Conservation (phyloP, 2,329 filamentous ascomycete genomes). For the Cladorrhinum sp. region DNA sequence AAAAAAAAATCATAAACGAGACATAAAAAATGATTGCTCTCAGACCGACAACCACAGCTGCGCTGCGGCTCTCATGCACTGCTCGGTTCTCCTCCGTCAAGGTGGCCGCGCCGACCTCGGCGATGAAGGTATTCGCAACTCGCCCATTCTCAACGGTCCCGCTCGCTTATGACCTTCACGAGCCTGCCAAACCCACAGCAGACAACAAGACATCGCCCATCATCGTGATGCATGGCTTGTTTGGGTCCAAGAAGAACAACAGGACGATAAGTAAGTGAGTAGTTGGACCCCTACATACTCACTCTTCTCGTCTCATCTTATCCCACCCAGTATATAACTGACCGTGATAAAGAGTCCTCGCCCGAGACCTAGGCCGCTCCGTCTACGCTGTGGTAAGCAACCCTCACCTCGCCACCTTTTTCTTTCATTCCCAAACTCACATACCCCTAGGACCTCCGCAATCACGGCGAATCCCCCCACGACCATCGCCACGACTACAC, state of each 20-base stretch:
- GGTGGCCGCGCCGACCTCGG: background rate
- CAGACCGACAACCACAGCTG: background rate
- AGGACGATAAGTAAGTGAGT: slow-evolving; percentile 88
- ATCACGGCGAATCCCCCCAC: slow-evolving; percentile 90
- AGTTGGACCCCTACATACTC: too few species aligned
- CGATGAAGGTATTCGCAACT: slow-evolving; percentile 9
- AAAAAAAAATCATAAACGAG: background rate
- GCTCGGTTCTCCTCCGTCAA: slow-evolving; percentile 2
- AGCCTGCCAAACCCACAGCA: slow-evolving; percentile 47
- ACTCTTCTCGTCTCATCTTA: background rate
- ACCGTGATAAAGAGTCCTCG: slow-evolving; percentile 43
- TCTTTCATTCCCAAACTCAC: slow-evolving; percentile 12
- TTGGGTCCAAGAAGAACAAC: slow-evolving; percentile 95
- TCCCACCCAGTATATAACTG: background rate
- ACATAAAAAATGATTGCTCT: background rate
- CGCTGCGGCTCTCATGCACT: background rate
- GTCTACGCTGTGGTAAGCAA: slow-evolving; percentile 74
- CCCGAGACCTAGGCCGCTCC: slow-evolving; percentile 73
- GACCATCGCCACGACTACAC: slow-evolving; percentile 71
- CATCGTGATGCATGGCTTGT: slow-evolving; percentile 86
- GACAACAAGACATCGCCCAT: slow-evolving; percentile 58
- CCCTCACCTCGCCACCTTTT: background rate
- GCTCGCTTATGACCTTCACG: slow-evolving; percentile 65
- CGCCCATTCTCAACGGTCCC: slow-evolving; percentile 29
- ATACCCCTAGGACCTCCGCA: slow-evolving; percentile 70